Evolutionary conservation across 768 basidiomycete species (phyloP).

Genomic region (Crucibulum laeve): DNA sequence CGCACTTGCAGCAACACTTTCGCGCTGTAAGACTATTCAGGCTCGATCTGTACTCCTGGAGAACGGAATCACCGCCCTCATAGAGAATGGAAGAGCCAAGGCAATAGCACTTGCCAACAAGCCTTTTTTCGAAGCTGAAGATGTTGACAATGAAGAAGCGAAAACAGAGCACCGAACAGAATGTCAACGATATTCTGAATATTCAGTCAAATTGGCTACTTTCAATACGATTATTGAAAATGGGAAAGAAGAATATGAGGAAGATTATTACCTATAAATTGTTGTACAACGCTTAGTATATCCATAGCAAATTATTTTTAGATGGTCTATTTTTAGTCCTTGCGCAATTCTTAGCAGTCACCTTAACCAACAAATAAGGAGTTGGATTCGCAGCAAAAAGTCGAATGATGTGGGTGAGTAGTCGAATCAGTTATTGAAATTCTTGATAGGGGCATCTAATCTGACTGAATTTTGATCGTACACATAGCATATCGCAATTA

Average conservation of each 20-base stretch:
- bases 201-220: not conserved
- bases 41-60: slow-evolving; percentile 2
- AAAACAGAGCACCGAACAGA: not conserved
- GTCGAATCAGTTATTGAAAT: too few species aligned
- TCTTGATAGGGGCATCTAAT: too few species aligned
- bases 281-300: too few species aligned
- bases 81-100: slow-evolving; percentile 3
- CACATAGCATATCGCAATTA: too few species aligned
- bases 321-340: too few species aligned
- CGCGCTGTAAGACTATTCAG: not conserved
- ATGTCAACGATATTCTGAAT: not conserved
- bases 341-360: too few species aligned
- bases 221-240: not conserved
- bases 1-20: slow-evolving; percentile 4
- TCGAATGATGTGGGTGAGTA: too few species aligned
- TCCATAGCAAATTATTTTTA: too few species aligned
- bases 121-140: not conserved
- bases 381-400: too few species aligned
- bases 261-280: too few species aligned
- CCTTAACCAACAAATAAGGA: too few species aligned
- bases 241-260: not conserved
- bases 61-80: not conserved
- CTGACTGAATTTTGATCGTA: too few species aligned
- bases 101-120: not conserved
- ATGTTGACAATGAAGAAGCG: not conserved